Evolutionary conservation across 768 basidiomycete genomes (phyloP), one percentile per base, ranked within the genome.

Genomic region (Tephrocybe rancida): DNA sequence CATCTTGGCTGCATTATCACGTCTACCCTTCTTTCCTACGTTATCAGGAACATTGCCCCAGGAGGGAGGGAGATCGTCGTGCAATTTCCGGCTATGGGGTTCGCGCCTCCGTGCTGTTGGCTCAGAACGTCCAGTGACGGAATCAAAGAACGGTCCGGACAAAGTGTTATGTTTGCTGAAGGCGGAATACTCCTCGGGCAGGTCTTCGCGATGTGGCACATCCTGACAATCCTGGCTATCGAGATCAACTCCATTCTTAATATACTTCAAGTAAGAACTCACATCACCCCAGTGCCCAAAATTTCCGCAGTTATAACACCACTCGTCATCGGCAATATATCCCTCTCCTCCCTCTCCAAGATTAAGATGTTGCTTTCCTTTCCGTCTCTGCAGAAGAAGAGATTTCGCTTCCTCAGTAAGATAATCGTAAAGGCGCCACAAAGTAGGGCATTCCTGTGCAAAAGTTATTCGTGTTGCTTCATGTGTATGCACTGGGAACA

Each of bases 391-490:
- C 2, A 87, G 66, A 37, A 78, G 79, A 5, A 61, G 55, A 10
- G 67, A 63, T 26, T 81, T 81, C 39, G 82, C 84, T 10, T 77
- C 75, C 14, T 82, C 81, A 3, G 76, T 71, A 25, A 88, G 74
- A 58, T 92, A 92, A 34, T 85, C 80, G 59, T 93, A 93, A 59
- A 90, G 71, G 35, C 91, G 79, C 91, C 91, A 93, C 55, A 87
- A 73, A 2, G 86, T 88, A 6, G 90, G 89, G 58, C 91, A 93
- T 79, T 92, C 89, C 90, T 93, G 55, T 25, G 41, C n/a, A n/a
- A n/a, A n/a, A 4, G 22, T 3, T 26, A 9, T 30, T 49, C 30
- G 50, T 26, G 3, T 32, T 21, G 3, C n/a, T n/a, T 10, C 19
- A 19, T 18, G 11, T 16, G 8, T 16, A 42, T 29, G 27, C 27